phyloP scores from a whole-genome alignment of 2,329 filamentous ascomycete species.

The Amauroascus verrucosus region DNA sequence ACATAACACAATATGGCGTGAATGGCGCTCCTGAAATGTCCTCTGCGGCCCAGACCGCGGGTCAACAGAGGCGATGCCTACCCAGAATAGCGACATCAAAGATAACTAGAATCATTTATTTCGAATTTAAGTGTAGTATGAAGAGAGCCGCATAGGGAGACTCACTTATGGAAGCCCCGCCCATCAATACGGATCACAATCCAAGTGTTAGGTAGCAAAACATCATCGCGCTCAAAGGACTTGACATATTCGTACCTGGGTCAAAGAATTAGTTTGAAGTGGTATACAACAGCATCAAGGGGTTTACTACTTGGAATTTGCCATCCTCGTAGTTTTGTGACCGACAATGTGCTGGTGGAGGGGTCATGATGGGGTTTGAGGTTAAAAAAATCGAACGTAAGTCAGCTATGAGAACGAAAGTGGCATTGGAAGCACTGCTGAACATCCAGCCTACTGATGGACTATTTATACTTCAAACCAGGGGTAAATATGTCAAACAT shows the following conservation, averaged over 20 bases:
- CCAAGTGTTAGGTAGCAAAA: conserved; percentile 82
- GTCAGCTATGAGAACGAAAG: no score
- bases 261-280: background rate
- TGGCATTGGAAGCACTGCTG: no score
- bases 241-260: conserved; percentile 87
- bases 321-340: conserved; percentile 20
- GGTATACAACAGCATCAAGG: background rate
- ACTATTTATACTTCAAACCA: no score
- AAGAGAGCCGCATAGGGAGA: background rate
- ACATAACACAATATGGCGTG: no score
- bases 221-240: conserved; percentile 72
- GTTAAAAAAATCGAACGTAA: no score
- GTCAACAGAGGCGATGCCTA: background rate
- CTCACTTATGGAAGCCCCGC: conserved; percentile 82
- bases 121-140: background rate
- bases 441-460: no score
- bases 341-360: background rate
- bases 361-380: no score
- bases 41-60: no score
- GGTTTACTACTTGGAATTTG: conserved; percentile 31
- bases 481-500: no score
- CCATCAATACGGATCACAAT: conserved; percentile 91
- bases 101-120: no score
- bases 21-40: no score
- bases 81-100: background rate